Conservation (phyloP, 371 early-diverging fungal genomes). For the Apophysomyces elegans region DNA sequence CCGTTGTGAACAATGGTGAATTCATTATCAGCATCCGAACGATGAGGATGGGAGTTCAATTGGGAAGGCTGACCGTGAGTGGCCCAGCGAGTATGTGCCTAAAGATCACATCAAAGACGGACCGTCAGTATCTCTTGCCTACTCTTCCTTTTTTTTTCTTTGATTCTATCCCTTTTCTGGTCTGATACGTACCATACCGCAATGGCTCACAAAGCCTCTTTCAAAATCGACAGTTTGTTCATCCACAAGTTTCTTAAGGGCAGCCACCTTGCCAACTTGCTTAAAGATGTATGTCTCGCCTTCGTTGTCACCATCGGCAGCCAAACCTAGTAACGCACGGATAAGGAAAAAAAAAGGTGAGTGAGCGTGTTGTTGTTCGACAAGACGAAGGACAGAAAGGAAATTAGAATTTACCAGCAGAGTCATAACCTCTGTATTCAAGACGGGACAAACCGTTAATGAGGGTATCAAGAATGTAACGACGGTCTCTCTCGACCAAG, state of each 20-base stretch:
- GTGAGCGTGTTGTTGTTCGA: not conserved
- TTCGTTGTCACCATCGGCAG: conserved; percentile 83
- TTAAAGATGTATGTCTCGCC: conserved; percentile 80
- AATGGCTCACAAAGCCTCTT: conserved; percentile 81
- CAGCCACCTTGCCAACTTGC: conserved; percentile 95
- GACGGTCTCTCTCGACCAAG: conserved; percentile 79
- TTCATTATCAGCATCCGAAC: conserved; percentile 85
- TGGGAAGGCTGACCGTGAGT: conserved; percentile 97
- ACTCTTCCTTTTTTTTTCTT: not conserved
- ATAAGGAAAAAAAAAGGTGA: not conserved
- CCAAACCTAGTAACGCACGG: conserved; percentile 62
- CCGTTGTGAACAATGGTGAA: conserved; percentile 98
- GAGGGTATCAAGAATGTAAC: conserved; percentile 86
- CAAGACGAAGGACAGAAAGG: conserved; percentile 12
- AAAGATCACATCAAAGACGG: not conserved
- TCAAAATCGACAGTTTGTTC: conserved; percentile 67
- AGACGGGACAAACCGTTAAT: conserved; percentile 92
- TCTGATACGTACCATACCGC: conserved; percentile 65
- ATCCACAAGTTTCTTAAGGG: conserved; percentile 77
- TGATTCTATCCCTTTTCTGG: not conserved
- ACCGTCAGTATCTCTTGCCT: not conserved
- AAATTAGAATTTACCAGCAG: conserved; percentile 70
- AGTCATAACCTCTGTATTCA: conserved; percentile 99
- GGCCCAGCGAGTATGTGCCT: conserved; percentile 99
- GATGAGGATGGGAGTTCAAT: conserved; percentile 96